Conservation (phyloP, 2,329 filamentous ascomycete species). For the Trichoderma sp. region DNA sequence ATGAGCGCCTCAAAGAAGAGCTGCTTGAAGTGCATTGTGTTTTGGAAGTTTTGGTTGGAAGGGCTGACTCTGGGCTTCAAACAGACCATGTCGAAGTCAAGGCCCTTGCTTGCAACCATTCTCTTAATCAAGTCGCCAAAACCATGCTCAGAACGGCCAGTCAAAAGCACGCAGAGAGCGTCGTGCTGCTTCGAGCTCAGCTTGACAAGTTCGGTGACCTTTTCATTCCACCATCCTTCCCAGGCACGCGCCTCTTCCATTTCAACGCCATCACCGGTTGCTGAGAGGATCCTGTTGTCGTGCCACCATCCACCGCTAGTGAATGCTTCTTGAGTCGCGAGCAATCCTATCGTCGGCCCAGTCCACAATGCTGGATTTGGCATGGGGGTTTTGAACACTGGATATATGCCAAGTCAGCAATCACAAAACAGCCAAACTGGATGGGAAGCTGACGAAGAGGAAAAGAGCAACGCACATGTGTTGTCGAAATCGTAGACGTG, state of each 20-base stretch:
- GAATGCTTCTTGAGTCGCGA: slow-evolving; percentile 76
- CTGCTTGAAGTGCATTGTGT: slow-evolving; percentile 92
- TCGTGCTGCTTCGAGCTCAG: slow-evolving; percentile 83
- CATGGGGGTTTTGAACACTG: slow-evolving; percentile 87
- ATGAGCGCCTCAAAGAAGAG: slow-evolving; percentile 77
- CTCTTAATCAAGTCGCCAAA: slow-evolving; percentile 80
- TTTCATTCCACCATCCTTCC: slow-evolving; percentile 97
- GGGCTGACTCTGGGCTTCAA: slow-evolving; percentile 86
- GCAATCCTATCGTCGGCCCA: slow-evolving; percentile 70
- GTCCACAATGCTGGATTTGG: slow-evolving; percentile 91
- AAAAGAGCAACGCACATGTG: slow-evolving; percentile 62
- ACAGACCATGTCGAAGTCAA: slow-evolving; percentile 85
- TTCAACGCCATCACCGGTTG: slow-evolving; percentile 80
- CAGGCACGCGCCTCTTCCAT: slow-evolving; percentile 82
- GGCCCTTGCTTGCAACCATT: slow-evolving; percentile 73
- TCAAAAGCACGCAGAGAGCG: slow-evolving; percentile 81
- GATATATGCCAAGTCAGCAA: slow-evolving; percentile 1
- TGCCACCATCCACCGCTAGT: slow-evolving; percentile 96
- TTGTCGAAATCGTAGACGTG: slow-evolving; percentile 99
- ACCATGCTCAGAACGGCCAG: slow-evolving; percentile 75
- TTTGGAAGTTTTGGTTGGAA: slow-evolving; percentile 73
- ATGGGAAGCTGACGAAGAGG: not conserved
- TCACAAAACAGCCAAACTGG: slow-evolving; percentile 19
- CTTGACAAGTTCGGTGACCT: slow-evolving; percentile 76
- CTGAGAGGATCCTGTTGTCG: slow-evolving; percentile 79